Evolutionary conservation across 2,329 filamentous ascomycete species (phyloP).

Genomic region (Samsoniella hepiali): DNA sequence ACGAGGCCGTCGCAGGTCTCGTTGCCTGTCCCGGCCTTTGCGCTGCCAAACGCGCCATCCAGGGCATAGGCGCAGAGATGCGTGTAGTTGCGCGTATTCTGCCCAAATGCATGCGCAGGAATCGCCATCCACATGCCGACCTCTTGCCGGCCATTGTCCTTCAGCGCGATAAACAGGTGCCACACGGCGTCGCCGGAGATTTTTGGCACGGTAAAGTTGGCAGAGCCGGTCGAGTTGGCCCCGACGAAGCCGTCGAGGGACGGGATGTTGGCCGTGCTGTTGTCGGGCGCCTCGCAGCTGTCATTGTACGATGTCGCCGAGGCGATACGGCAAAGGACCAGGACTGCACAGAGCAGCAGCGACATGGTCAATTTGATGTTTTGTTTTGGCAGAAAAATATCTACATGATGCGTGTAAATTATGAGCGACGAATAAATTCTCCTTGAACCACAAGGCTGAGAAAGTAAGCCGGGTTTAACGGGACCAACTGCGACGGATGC

Average conservation of each 20-base stretch:
- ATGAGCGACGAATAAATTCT: not conserved
- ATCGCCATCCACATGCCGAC: not conserved
- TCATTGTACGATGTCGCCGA: not conserved
- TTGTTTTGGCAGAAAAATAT: too few relatives aligned
- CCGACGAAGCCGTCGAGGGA: not conserved
- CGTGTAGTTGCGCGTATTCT: not conserved
- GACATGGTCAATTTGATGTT: not conserved
- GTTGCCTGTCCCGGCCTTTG: not conserved
- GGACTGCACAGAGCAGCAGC: not conserved
- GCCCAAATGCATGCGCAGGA: not conserved
- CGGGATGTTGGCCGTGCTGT: not conserved
- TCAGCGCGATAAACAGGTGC: not conserved
- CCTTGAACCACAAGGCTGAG: too few relatives aligned
- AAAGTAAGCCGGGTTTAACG: too few relatives aligned
- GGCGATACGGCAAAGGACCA: not conserved
- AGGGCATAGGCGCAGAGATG: not conserved
- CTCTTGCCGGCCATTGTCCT: not conserved
- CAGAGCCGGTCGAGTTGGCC: not conserved
- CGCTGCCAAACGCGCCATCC: not conserved
- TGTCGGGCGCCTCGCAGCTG: not conserved
- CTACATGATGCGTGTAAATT: not conserved
- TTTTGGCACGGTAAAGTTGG: not conserved
- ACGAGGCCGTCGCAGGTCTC: not conserved
- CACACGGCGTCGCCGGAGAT: not conserved
- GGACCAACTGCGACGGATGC: too few relatives aligned